Evolutionary conservation across 1,284 basidiomycete species (phyloP), one percentile per base, ranked within the genome.

Genomic region (Coniferiporia weirii): DNA sequence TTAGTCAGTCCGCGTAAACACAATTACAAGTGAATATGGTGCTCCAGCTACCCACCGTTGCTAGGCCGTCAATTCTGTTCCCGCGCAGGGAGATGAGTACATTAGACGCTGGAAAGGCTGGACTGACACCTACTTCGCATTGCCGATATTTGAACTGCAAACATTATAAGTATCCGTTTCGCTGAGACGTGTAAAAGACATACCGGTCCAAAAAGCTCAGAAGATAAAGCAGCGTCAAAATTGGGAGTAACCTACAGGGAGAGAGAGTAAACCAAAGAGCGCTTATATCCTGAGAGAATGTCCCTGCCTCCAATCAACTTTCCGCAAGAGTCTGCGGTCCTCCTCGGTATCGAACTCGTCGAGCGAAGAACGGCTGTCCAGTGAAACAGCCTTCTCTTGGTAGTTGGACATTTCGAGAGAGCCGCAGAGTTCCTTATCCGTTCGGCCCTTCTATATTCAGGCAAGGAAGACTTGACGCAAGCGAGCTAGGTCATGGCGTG

Each of bases 131-230:
- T 64, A 80, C 80, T 77, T 83, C 22, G 85, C 84, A 70, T 87
- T 87, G 43, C 83, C 85, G 63, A 89, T 81, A 66, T 87, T 88
- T 35, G 84, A 79, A 51, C 79, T 81, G 54, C 34, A 52, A 40
- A 52, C 27, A 44, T 19, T 20, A 62, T 10, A 59, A 40, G 17
- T 49, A 51, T 35, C 20, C 32, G 19, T 22, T 57, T 8, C 13
- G 61, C 70, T 38, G 35, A n/a, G 55, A 36, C 12, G 38, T 32
- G 50, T 5, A 19, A 9, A 36, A 47, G 45, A 43, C 67, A 48
- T 53, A 82, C 79, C 84, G 75, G 67, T 89, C 87, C 64, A 89
- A 71, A 70, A 88, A 89, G 53, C 83, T 84, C 52, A 88, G 70
- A 12, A 89, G 76, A 68, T 85, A 89, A 15, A 89, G 71, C 27